Percentiles rank a stretch among this genome's conserved stretches.
phyloP scores from a whole-genome alignment of 2,329 filamentous ascomycete genomes.

The Aspergillus luchuensis region DNA sequence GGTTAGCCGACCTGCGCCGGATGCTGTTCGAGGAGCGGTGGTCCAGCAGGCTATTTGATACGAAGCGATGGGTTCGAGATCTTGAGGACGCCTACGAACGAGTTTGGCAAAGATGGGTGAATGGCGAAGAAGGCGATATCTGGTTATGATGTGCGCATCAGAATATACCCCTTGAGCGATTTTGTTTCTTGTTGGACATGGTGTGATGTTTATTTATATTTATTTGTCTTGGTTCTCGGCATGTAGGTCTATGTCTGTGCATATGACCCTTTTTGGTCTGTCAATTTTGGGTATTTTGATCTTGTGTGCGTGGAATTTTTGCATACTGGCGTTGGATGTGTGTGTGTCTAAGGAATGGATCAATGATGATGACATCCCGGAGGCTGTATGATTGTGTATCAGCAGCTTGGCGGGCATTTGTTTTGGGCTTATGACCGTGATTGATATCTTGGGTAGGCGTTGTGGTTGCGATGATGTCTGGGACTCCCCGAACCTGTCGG shows the following conservation, averaged over 20 bases:
- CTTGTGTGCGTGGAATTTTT: neutral
- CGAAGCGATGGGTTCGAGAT: slow-evolving; percentile 84
- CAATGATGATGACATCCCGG: slow-evolving; percentile 8
- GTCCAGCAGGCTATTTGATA: slow-evolving; percentile 88
- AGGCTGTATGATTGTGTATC: slow-evolving; percentile 1
- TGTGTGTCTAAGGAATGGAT: slow-evolving; percentile 7
- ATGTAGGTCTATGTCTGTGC: neutral
- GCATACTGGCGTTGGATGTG: slow-evolving; percentile 18
- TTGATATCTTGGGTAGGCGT: slow-evolving; percentile 23
- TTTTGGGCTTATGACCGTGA: slow-evolving; percentile 26
- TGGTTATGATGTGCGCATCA: slow-evolving; percentile 61
- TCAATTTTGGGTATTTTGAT: neutral
- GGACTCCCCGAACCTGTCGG: neutral
- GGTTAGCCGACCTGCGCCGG: slow-evolving; percentile 75
- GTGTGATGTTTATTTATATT: neutral
- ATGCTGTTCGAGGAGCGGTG: slow-evolving; percentile 82
- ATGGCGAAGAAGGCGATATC: slow-evolving; percentile 87
- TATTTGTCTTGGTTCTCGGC: neutral
- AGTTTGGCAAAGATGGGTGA: slow-evolving; percentile 87
- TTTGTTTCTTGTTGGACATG: slow-evolving; percentile 1
- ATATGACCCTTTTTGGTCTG: neutral
- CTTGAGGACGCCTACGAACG: slow-evolving; percentile 85
- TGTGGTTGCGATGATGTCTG: neutral
- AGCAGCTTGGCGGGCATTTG: slow-evolving; percentile 5
- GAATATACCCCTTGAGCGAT: slow-evolving; percentile 12